Conservation (phyloP, 2,329 filamentous ascomycete species). For the Trichothecium sympodiale region DNA sequence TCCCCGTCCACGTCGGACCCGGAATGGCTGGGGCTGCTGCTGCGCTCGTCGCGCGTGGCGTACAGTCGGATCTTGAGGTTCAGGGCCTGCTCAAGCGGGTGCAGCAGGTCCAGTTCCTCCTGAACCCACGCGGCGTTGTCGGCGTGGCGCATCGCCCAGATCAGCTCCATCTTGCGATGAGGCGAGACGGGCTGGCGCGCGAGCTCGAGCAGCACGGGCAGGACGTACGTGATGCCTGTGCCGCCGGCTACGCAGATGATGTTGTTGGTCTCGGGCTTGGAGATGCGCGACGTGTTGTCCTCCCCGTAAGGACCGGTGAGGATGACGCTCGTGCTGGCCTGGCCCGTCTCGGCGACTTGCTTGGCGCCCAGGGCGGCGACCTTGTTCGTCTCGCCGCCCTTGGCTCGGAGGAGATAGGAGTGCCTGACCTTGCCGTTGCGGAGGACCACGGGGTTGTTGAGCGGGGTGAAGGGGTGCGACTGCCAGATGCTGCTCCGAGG, state of each 20-base stretch:
- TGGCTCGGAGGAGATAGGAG: conserved; percentile 46
- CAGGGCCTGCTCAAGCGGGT: conserved; percentile 20
- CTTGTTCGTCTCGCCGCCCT: conserved; percentile 47
- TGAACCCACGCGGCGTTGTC: conserved; percentile 47
- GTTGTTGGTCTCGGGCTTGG: conserved; percentile 25
- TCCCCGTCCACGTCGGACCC: conserved; percentile 7
- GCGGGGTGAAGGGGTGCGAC: conserved; percentile 59
- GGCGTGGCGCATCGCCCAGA: conserved; percentile 51
- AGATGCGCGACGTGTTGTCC: conserved; percentile 28
- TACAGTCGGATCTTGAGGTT: conserved; percentile 44
- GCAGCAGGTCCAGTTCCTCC: conserved; percentile 41
- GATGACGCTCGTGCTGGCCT: conserved; percentile 39
- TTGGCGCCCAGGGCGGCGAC: conserved; percentile 33
- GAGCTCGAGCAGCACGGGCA: conserved; percentile 23
- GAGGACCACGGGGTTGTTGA: conserved; percentile 36
- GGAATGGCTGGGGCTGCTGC: conserved; percentile 2
- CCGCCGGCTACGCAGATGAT: conserved; percentile 28
- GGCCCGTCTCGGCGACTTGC: conserved; percentile 14
- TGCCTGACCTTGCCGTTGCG: conserved; percentile 31
- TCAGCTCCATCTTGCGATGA: conserved; percentile 43
- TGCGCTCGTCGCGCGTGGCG: conserved; percentile 40
- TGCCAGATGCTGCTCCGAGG: conserved; percentile 58
- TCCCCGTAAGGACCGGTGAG: conserved; percentile 55
- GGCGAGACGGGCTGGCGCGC: conserved; percentile 29
- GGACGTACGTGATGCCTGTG: conserved; percentile 27